Percentiles rank a stretch among this genome's conserved stretches.
These are phyloP conservation scores for Sugiyamaella xylanicola DNA, from an alignment of 1,139 yeast genomes.

Conservation along the genomic window DNA sequence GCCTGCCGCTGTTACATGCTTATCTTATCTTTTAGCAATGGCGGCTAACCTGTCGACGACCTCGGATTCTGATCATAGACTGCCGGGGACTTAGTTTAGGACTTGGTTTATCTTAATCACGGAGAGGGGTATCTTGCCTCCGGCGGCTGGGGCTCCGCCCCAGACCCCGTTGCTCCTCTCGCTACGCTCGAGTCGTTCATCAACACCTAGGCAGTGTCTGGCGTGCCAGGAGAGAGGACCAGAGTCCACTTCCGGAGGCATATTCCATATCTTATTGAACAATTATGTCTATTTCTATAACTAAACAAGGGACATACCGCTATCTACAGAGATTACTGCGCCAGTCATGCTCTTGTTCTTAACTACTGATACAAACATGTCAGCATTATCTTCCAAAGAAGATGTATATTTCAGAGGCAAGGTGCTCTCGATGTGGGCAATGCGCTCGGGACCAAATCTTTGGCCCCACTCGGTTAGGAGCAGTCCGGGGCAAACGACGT, in stretches of 20 bases:
- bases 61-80: no score
- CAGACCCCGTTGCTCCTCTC: no score
- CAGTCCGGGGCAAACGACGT: conserved; percentile 48
- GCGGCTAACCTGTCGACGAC: no score
- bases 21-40: not conserved
- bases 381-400: conserved; percentile 44
- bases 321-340: conserved; percentile 42
- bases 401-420: conserved; percentile 42
- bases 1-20: not conserved
- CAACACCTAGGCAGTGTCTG: no score
- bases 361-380: conserved; percentile 41
- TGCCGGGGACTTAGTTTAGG: no score
- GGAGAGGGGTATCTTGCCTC: no score
- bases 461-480: conserved; percentile 48
- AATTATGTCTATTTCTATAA: not conserved
- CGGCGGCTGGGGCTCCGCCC: no score
- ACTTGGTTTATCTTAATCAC: no score
- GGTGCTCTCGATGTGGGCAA: conserved; percentile 33
- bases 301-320: conserved; percentile 34
- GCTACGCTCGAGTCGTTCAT: no score
- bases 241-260: not conserved
- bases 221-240: not conserved
- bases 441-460: conserved; percentile 40
- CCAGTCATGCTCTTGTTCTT: conserved; percentile 44
- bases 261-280: not conserved